Conservation (phyloP, 192 early-diverging fungal genomes). For the Neocallimastix lanati region DNA sequence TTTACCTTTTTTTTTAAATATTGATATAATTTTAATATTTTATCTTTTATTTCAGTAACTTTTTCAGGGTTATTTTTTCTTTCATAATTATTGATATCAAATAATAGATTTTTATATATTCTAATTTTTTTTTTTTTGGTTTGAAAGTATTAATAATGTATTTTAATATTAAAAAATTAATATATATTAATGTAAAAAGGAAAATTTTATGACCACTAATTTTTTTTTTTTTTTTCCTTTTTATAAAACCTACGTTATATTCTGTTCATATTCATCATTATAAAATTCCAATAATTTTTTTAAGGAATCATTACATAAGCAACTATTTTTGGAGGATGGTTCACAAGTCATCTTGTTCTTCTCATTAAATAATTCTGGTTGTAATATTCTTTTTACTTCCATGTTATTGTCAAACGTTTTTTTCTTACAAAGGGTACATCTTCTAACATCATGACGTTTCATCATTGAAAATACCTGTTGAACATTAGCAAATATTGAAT, state of each 20-base stretch:
- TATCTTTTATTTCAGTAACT: background rate
- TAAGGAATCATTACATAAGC: background rate
- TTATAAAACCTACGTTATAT: background rate
- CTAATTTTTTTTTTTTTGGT: too few species aligned
- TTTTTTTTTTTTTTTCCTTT: too few species aligned
- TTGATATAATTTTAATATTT: background rate
- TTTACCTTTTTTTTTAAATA: background rate
- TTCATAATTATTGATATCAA: background rate
- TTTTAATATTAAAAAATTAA: too few species aligned
- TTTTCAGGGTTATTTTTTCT: background rate
- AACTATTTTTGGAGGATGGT: background rate
- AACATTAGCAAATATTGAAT: background rate
- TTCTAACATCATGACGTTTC: background rate
- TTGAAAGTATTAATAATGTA: too few species aligned
- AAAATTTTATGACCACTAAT: background rate
- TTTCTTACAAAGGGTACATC: background rate
- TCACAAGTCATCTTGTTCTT: background rate
- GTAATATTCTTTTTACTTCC: background rate
- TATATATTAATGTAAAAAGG: background rate
- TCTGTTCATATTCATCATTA: background rate
- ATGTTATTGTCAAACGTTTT: background rate
- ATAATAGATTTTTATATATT: background rate
- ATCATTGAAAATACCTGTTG: background rate
- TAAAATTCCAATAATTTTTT: background rate
- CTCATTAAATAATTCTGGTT: background rate